Evolutionary conservation across 176 grass and related monocot species (phyloP).

Genomic region (Bolboschoenus planiculmis): DNA sequence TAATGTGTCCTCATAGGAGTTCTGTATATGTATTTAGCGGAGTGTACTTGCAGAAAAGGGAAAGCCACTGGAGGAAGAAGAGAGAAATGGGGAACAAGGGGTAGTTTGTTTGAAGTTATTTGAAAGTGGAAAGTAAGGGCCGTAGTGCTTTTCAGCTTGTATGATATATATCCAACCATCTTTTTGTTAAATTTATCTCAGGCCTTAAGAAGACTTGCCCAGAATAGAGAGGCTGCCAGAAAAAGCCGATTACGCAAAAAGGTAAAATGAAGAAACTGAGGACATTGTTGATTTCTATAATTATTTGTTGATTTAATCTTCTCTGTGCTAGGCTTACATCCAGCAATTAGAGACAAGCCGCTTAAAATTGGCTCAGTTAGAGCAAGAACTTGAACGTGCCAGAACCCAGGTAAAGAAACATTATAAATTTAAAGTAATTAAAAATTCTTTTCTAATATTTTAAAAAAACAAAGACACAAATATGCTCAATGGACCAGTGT

Average conservation of each 20-base stretch:
- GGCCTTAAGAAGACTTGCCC: constrained; percentile 64
- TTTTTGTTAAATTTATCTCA: constrained; percentile 28
- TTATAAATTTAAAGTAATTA: background rate
- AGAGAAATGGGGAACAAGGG: background rate
- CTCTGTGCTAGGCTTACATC: constrained; percentile 65
- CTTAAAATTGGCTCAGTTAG: constrained; percentile 70
- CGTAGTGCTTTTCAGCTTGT: background rate
- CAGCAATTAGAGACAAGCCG: constrained; percentile 92
- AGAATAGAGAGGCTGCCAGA: constrained; percentile 86
- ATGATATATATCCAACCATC: background rate
- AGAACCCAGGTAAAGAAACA: constrained; percentile 56
- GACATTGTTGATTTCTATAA: background rate
- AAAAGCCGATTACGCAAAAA: constrained; percentile 87
- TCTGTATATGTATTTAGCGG: background rate
- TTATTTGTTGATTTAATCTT: background rate
- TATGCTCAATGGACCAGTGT: background rate
- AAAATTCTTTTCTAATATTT: background rate
- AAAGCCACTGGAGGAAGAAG: background rate
- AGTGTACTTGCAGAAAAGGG: background rate
- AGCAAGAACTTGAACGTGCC: constrained; percentile 59
- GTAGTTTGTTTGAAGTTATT: background rate
- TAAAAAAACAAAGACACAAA: background rate
- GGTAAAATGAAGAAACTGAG: constrained; percentile 23
- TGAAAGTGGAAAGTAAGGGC: background rate
- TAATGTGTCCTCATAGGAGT: background rate